Percentiles rank a stretch among this genome's conserved stretches.
Evolutionary conservation across 345 rosid genomes (phyloP).

Genomic region (Hibiscus mutabilis): DNA sequence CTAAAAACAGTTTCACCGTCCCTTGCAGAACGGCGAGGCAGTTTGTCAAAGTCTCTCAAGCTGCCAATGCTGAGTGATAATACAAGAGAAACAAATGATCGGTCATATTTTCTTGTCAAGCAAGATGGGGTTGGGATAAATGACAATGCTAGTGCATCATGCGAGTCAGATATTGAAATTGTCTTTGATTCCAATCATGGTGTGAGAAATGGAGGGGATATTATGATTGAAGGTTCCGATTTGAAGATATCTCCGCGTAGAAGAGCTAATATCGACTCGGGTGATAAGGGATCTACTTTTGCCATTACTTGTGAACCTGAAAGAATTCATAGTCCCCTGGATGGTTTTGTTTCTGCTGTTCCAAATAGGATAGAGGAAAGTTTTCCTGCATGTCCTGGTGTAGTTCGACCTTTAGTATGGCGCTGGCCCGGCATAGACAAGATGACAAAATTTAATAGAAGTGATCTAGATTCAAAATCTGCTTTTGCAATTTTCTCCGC

Average conservation of each 20-base stretch:
- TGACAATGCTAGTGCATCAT: conserved; percentile 28
- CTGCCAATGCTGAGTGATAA: conserved; percentile 53
- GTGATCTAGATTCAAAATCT: conserved; percentile 54
- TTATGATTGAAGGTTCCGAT: conserved; percentile 23
- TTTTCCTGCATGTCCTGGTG: conserved; percentile 19
- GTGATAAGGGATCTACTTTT: conserved; percentile 25
- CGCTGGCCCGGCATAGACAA: conserved; percentile 75
- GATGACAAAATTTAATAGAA: conserved; percentile 30
- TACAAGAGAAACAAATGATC: conserved; percentile 23
- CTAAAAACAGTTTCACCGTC: conserved; percentile 50
- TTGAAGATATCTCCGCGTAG: conserved; percentile 31
- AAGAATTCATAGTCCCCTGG: conserved; percentile 18
- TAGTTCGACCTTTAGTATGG: conserved; percentile 37
- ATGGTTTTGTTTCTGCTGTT: conserved; percentile 14
- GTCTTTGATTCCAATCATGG: conserved; percentile 39
- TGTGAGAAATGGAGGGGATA: conserved; percentile 29
- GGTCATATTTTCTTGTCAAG: conserved; percentile 21
- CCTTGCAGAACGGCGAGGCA: conserved; percentile 87
- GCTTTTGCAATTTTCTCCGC: conserved; percentile 50
- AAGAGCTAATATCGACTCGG: conserved; percentile 24
- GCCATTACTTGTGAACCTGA: conserved; percentile 22
- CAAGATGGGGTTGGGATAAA: conserved; percentile 26
- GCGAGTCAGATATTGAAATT: conserved; percentile 44
- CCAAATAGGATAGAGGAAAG: conserved; percentile 19
- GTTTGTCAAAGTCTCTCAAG: conserved; percentile 60